Evolutionary conservation across 2,329 filamentous ascomycete genomes (phyloP).

Genomic region (Cytospora schulzeri): DNA sequence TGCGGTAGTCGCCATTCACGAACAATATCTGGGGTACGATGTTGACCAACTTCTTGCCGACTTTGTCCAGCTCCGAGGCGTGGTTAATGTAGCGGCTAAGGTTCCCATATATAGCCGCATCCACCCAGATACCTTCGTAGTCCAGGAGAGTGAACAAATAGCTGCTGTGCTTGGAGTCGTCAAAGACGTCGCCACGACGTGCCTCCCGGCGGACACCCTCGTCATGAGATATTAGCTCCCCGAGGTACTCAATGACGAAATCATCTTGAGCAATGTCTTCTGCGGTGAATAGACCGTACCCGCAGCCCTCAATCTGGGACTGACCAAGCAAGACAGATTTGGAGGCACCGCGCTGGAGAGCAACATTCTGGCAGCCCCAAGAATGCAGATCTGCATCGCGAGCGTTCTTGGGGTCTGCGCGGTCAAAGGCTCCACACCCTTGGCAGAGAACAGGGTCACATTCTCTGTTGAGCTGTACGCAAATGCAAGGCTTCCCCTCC

Average conservation of each 20-base stretch:
- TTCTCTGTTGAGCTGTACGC: slow-evolving; percentile 72
- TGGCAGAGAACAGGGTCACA: slow-evolving; percentile 78
- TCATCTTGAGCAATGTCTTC: slow-evolving; percentile 67
- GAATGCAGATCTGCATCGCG: slow-evolving; percentile 58
- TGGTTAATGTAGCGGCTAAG: slow-evolving; percentile 85
- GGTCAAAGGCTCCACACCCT: slow-evolving; percentile 68
- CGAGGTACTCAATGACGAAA: slow-evolving; percentile 81
- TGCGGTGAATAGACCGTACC: slow-evolving; percentile 75
- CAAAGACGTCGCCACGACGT: slow-evolving; percentile 60
- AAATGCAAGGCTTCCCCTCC: slow-evolving; percentile 65
- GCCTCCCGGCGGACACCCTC: slow-evolving; percentile 71
- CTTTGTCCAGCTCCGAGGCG: slow-evolving; percentile 53
- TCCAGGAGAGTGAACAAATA: slow-evolving; percentile 65
- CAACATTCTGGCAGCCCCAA: slow-evolving; percentile 70
- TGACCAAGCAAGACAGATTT: slow-evolving; percentile 70
- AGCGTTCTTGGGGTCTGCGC: slow-evolving; percentile 69
- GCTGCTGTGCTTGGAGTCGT: slow-evolving; percentile 65
- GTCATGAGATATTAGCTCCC: slow-evolving; percentile 71
- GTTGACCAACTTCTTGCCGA: slow-evolving; percentile 53
- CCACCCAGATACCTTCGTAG: slow-evolving; percentile 67
- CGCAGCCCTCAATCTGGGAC: slow-evolving; percentile 67
- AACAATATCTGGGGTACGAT: slow-evolving; percentile 67
- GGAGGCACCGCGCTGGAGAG: slow-evolving; percentile 66
- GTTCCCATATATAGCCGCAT: slow-evolving; percentile 77
- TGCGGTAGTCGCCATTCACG: slow-evolving; percentile 75